Percentiles rank a stretch among this genome's conserved stretches.
Conservation (phyloP, 129 eudicot species). For the Lactuca sativa region DNA sequence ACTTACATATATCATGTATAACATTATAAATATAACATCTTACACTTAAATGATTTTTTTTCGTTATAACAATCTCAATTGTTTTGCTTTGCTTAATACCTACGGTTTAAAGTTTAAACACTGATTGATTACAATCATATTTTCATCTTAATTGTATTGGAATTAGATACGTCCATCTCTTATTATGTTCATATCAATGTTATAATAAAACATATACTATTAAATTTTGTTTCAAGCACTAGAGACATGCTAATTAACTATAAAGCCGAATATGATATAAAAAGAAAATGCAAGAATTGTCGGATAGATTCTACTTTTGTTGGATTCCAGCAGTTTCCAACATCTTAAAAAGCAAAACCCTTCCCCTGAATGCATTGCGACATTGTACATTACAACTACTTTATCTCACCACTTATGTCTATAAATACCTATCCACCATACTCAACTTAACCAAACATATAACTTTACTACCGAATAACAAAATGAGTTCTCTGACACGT, state of each 20-base stretch:
- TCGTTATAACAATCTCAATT: neutral
- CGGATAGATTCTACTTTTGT: neutral
- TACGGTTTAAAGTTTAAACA: too few species aligned
- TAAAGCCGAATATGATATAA: too few species aligned
- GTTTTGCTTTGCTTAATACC: too few species aligned
- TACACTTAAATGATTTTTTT: neutral
- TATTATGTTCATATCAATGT: too few species aligned
- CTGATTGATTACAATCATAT: neutral
- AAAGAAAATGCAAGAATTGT: neutral
- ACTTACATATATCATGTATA: neutral
- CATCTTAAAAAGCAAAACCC: constrained; percentile 14
- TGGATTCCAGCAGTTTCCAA: neutral
- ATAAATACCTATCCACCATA: constrained; percentile 8
- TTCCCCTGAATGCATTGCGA: neutral
- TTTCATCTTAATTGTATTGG: too few species aligned
- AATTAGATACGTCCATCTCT: too few species aligned
- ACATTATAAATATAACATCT: too few species aligned
- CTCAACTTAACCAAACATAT: neutral
- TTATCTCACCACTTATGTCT: neutral
- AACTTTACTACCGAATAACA: constrained; percentile 1
- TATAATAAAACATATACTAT: too few species aligned
- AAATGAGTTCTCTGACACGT: constrained; percentile 40
- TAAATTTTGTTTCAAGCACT: neutral
- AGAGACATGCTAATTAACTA: neutral
- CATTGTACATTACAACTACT: constrained; percentile 1